Percentiles rank a stretch among this genome's conserved stretches.
These are phyloP conservation scores for Carex littledalei DNA, from an alignment of 176 grass and related monocot species.

Conservation along the genomic window DNA sequence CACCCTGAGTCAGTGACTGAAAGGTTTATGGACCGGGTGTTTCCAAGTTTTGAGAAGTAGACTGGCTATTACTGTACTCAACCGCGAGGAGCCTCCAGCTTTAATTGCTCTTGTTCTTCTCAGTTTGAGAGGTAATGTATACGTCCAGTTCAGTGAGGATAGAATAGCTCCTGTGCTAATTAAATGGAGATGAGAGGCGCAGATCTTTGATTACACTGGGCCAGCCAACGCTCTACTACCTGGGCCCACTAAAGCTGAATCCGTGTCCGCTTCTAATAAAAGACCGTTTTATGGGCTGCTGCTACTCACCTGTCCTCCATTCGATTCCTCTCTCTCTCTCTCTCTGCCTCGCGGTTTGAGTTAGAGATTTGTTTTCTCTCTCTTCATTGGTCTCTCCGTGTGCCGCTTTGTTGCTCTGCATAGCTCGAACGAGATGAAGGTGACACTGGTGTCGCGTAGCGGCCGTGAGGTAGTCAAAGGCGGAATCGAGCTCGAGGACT, in stretches of 20 bases:
- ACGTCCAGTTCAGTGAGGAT: neutral
- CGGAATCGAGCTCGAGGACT: constrained; percentile 68
- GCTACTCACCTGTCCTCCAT: neutral
- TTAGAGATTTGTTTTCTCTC: constrained; percentile 12
- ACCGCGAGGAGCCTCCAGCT: neutral
- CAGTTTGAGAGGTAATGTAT: neutral
- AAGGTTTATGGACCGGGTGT: neutral
- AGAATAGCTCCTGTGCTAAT: neutral
- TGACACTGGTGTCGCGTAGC: constrained; percentile 56
- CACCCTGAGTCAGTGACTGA: neutral
- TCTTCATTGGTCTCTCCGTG: neutral
- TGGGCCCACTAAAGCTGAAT: constrained; percentile 4
- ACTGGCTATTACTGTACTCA: neutral
- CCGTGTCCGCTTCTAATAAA: constrained; percentile 6
- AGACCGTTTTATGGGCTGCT: constrained; percentile 12
- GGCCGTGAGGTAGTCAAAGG: constrained; percentile 81
- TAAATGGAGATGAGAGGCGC: neutral
- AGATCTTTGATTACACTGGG: neutral
- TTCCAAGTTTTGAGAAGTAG: neutral
- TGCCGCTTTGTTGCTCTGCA: neutral
- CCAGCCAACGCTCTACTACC: constrained; percentile 13
- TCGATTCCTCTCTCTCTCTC: neutral
- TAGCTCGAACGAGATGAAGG: constrained; percentile 51
- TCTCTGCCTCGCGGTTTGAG: neutral
- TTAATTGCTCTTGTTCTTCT: neutral